Evolutionary conservation across 2,329 filamentous ascomycete genomes (phyloP), one percentile per base, ranked within the genome.

Genomic region (Trichophaea hybrida): DNA sequence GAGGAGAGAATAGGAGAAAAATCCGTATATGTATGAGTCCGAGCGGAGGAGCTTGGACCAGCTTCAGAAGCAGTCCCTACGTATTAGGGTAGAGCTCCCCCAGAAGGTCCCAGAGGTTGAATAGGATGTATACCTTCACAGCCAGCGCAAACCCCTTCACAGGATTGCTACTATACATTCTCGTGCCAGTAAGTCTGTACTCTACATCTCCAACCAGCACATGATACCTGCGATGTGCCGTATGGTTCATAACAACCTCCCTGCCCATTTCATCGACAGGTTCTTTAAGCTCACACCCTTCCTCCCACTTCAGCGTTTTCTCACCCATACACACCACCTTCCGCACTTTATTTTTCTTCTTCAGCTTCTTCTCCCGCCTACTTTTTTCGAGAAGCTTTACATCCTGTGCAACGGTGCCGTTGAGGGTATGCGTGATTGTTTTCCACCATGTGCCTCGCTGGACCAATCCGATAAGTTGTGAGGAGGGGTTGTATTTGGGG

Each of bases 211-310:
- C 59, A 31, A 64, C 53, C 7, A 32, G 24, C 15, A 64, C 60
- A n/a, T 59, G 56, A 24, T 63, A 64, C 15, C 35, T 63, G 31
- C 63, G 60, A 51, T 64, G 63, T 8, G 61, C 63, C 31, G 15
- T 56, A 58, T 61, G 63, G 32, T 35, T 32, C 59, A 64, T 51
- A 31, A 58, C 59, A 4, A 64, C n/a, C 32, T 38, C 55, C 17
- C 32, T 33, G 10, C 52, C 4, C 70, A 68, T 1, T 58, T 48
- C 62, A 74, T 76, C 31, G 74, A 66, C 62, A 64, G 66, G 1
- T 13, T 54, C 62, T 4, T 31, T 48, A 31, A 33, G 32, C 17
- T 48, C 61, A 3, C 35, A 52, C 32, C 59, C 60, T 12, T 43
- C 62, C 2, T 46, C 46, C 59, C 59, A 63, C 35, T 55, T 13